Evolutionary conservation across 495 filamentous ascomycete genomes (phyloP).

Genomic region (Thermothielavioides terrestris): DNA sequence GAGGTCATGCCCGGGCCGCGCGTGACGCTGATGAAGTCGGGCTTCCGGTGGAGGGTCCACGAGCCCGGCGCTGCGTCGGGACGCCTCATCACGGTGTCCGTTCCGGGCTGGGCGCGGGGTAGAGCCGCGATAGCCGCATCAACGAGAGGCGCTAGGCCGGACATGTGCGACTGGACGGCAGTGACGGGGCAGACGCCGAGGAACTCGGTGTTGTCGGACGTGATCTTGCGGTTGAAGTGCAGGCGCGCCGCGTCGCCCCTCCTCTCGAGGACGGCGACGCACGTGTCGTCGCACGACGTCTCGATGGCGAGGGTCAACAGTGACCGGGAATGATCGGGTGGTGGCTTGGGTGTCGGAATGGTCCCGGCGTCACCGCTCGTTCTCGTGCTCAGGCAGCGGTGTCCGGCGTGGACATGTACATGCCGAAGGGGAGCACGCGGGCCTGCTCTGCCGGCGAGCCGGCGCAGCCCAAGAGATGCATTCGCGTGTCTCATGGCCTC

Average conservation of each 20-base stretch:
- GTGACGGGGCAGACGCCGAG: conserved; percentile 70
- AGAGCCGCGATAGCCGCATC: conserved; percentile 51
- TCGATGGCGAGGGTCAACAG: conserved; percentile 79
- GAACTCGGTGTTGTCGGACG: conserved; percentile 60
- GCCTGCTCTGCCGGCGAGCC: not conserved
- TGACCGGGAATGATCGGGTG: not conserved
- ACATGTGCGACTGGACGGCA: conserved; percentile 64
- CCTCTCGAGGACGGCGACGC: conserved; percentile 72
- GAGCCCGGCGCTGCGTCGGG: not conserved
- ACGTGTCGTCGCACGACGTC: conserved; percentile 96
- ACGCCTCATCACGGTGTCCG: too few relatives aligned
- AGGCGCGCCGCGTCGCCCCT: conserved; percentile 41
- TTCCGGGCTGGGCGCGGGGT: not conserved
- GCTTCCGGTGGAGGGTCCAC: conserved; percentile 38
- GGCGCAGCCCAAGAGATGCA: not conserved
- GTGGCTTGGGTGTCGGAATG: not conserved
- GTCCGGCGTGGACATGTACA: not conserved
- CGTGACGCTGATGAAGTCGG: conserved; percentile 79
- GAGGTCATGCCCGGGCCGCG: conserved; percentile 82
- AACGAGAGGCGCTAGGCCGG: conserved; percentile 57
- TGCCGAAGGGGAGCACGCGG: too few relatives aligned
- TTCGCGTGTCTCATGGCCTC: not conserved
- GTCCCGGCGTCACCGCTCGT: not conserved
- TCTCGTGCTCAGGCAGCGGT: not conserved
- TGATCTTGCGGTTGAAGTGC: conserved; percentile 75